A percentile compares a stretch with the other conserved stretches of the same genome.
Evolutionary conservation across 2,329 filamentous ascomycete genomes (phyloP).

Genomic region (Fusarium newnesense): DNA sequence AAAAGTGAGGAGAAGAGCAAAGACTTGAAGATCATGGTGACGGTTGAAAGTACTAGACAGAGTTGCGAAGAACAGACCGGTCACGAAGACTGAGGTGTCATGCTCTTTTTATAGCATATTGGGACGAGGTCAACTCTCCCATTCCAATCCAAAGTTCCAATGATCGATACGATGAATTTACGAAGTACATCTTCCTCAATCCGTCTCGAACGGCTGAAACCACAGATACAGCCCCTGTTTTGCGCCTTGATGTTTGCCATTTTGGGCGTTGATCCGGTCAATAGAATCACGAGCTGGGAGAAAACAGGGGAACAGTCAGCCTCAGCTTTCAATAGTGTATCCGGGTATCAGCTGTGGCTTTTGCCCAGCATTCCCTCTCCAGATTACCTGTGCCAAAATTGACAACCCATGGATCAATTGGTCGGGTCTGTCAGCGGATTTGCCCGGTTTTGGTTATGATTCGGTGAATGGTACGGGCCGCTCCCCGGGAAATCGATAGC

Average conservation of each 20-base stretch:
- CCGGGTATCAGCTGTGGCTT: neutral
- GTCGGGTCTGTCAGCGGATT: neutral
- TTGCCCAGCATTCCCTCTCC: neutral
- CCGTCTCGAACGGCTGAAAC: neutral
- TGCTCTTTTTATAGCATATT: neutral
- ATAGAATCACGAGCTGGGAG: neutral
- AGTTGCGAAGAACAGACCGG: accelerated
- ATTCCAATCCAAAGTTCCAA: neutral
- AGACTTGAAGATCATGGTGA: constrained; percentile 5
- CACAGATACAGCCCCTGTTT: neutral
- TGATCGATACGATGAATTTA: neutral
- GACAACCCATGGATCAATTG: neutral
- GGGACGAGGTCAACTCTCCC: neutral
- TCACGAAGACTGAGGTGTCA: accelerated
- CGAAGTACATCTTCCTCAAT: neutral
- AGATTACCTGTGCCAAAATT: neutral
- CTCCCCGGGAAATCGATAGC: neutral
- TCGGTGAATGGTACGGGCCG: neutral
- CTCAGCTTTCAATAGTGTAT: neutral
- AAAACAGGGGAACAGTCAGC: neutral
- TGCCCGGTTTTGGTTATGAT: neutral
- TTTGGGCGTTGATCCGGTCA: neutral
- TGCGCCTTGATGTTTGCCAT: neutral
- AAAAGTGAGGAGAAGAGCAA: constrained; percentile 13
- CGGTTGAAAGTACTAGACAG: neutral